Evolutionary conservation across 768 basidiomycete genomes (phyloP), one percentile per base, ranked within the genome.

Genomic region (Suillus ampliporus): DNA sequence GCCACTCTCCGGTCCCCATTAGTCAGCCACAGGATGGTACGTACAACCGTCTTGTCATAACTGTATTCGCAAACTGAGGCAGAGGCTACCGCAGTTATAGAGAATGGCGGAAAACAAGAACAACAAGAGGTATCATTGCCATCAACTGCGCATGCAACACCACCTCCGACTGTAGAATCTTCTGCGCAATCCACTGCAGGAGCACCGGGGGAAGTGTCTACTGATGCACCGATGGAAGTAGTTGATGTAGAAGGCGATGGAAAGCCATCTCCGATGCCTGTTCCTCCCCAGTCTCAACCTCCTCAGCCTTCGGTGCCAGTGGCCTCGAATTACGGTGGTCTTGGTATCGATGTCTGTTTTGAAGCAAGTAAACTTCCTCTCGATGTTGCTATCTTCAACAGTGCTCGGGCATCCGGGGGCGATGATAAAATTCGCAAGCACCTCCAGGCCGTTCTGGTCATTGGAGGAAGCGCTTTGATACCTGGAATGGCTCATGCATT

Each of bases 301-400:
- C 61, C 53, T 34, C 66, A 58, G 46, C 68, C 63, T 41, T 70
- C 61, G 1, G 63, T 68, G 23, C 51, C 76, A 15, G 71, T 75
- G 23, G 69, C 71, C 13, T 69, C 72, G 14, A 76, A 74, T 54
- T 78, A 80, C 34, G 78, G 61, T 26, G 84, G 83, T 15, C 82
- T 80, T 64, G 79, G 84, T 8, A 89, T 94, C 70, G 95, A 97
- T 72, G 85, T 96, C 4, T 83, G 83, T 60, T 89, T 86, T 68
- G 95, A 96, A 77, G 91, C 95, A 21, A 89, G 90, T 75, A 96
- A 95, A 74, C 80, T 96, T 44, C 95, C 96, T 1, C 79, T 97
- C 60, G 95, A 97, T 71, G 90, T 96, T 11, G 95, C 94, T 9
- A 92, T 97, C 64, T 93, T 93, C 77, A 95, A 97, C 72, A 92